These are phyloP conservation scores for Zygoascus biomembranicola DNA, from an alignment of 805 yeast genomes.

Conservation along the genomic window DNA sequence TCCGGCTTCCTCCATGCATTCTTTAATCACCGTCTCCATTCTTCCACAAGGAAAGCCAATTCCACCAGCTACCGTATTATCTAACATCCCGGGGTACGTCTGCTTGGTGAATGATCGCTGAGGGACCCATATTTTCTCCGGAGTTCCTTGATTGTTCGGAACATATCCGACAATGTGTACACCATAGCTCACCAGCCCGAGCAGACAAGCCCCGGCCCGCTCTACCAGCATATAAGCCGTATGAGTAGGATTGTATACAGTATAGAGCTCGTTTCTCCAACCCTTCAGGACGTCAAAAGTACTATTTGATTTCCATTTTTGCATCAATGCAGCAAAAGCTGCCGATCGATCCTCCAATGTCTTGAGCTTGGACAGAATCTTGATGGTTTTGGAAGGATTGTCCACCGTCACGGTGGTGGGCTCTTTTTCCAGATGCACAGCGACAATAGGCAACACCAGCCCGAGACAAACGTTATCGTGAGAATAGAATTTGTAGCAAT, in stretches of 20 bases:
- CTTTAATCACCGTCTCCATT: constrained; percentile 73
- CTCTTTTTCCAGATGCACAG: constrained; percentile 9
- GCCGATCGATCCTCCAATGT: constrained; percentile 36
- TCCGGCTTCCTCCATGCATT: constrained; percentile 88
- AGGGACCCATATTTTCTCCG: constrained; percentile 61
- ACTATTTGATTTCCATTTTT: constrained; percentile 16
- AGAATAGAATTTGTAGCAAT: constrained; percentile 18
- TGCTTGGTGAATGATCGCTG: constrained; percentile 67
- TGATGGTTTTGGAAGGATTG: constrained; percentile 20
- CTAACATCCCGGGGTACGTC: constrained; percentile 86
- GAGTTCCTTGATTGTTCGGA: constrained; percentile 40
- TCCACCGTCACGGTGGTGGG: constrained; percentile 21
- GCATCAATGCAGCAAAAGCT: constrained; percentile 24
- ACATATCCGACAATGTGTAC: constrained; percentile 79
- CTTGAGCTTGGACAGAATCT: constrained; percentile 26
- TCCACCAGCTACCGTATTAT: constrained; percentile 95
- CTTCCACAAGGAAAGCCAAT: constrained; percentile 72
- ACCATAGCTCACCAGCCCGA: constrained; percentile 89
- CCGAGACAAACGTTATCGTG: constrained; percentile 24
- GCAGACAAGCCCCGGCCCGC: constrained; percentile 67
- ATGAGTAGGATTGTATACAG: constrained; percentile 50
- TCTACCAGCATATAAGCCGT: constrained; percentile 63
- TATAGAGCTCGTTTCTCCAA: constrained; percentile 84
- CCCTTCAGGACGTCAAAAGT: constrained; percentile 27
- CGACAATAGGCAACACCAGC: constrained; percentile 19